Conservation (phyloP, 176 grass and related monocot species). For the Hyparrhenia diplandra region DNA sequence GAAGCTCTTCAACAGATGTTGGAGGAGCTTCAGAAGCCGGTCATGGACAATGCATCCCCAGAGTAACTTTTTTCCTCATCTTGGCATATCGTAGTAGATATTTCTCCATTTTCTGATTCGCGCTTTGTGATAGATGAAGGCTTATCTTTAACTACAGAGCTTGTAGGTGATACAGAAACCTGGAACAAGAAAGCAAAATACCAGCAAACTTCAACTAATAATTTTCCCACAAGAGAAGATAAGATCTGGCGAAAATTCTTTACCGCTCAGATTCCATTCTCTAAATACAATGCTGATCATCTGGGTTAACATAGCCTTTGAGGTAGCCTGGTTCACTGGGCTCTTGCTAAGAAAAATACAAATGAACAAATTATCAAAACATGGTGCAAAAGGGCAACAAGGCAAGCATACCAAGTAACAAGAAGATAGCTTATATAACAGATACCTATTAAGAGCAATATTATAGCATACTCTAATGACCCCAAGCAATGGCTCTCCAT, state of each 20-base stretch:
- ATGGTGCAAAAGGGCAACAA: slow-evolving; percentile 11
- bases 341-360: slow-evolving; percentile 79
- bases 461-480: slow-evolving; percentile 99
- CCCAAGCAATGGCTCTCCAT: slow-evolving; percentile 93
- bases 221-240: slow-evolving; percentile 19
- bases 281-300: slow-evolving; percentile 98
- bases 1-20: slow-evolving; percentile 93
- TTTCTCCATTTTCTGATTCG: slow-evolving; percentile 73
- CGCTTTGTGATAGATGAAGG: slow-evolving; percentile 51
- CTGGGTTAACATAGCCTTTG: slow-evolving; percentile 99
- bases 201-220: background rate
- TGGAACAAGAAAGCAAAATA: slow-evolving; percentile 32
- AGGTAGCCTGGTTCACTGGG: slow-evolving; percentile 97
- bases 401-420: slow-evolving; percentile 23
- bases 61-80: slow-evolving; percentile 57
- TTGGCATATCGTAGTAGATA: slow-evolving; percentile 59
- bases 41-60: slow-evolving; percentile 84
- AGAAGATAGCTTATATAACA: slow-evolving; percentile 22
- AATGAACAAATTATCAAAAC: slow-evolving; percentile 22
- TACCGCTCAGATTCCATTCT: slow-evolving; percentile 89
- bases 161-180: slow-evolving; percentile 50
- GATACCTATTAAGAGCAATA: slow-evolving; percentile 96
- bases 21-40: slow-evolving; percentile 49
- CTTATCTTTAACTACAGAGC: slow-evolving; percentile 42
- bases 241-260: slow-evolving; percentile 9